Evolutionary conservation across 352 stramenopile species (phyloP).

Genomic region (Phytophthora pluvialis): DNA sequence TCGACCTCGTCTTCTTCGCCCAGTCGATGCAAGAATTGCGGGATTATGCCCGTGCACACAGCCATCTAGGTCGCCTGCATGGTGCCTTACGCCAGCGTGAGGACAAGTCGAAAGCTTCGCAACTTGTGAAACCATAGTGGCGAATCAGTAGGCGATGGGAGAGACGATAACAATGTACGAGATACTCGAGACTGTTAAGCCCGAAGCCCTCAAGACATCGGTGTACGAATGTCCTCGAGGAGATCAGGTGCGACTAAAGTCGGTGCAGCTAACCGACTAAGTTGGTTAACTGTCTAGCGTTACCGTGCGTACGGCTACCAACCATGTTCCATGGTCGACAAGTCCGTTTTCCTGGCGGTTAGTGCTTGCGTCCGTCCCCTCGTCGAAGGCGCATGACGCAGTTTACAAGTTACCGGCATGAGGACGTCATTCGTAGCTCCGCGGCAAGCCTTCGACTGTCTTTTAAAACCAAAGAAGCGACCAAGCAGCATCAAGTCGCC

Average conservation of each 20-base stretch:
- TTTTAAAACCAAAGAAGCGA: constrained; percentile 5
- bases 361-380: constrained; percentile 1
- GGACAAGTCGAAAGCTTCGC: constrained; percentile 1
- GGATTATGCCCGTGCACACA: constrained; percentile 32
- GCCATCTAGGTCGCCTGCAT: constrained; percentile 11
- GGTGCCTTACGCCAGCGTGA: constrained; percentile 20
- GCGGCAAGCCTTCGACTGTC: constrained; percentile 1
- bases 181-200: too few relatives aligned
- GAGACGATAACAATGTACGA: too few relatives aligned
- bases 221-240: too few relatives aligned
- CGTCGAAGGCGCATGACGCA: constrained; percentile 2
- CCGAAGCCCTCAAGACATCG: too few relatives aligned
- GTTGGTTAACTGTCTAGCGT: neutral
- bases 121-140: too few relatives aligned
- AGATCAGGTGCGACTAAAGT: too few relatives aligned
- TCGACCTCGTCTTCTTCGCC: constrained; percentile 65
- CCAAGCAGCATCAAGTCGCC: constrained; percentile 2
- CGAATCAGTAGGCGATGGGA: too few relatives aligned
- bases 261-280: neutral
- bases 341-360: constrained; percentile 25
- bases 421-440: constrained; percentile 20
- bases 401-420: constrained; percentile 19
- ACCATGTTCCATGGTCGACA: neutral
- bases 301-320: neutral
- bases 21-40: constrained; percentile 55